Conservation (phyloP, 2,329 filamentous ascomycete species). For the Cryphonectria japonica region DNA sequence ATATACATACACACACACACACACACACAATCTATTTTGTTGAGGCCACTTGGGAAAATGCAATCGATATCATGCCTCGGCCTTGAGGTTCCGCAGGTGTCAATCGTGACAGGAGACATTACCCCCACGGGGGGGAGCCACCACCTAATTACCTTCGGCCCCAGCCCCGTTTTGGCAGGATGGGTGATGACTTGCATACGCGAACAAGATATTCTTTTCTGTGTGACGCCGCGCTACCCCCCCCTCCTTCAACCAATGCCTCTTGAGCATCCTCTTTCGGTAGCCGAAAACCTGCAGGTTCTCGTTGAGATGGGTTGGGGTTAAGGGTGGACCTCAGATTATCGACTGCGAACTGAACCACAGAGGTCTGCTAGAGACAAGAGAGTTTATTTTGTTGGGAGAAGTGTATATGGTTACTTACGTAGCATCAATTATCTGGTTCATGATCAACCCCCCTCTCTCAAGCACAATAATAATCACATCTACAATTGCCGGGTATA, state of each 20-base stretch:
- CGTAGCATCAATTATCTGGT: not conserved
- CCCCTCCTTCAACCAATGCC: slow-evolving; percentile 8
- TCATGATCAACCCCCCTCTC: not conserved
- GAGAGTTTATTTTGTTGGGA: not conserved
- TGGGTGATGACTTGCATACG: slow-evolving; percentile 24
- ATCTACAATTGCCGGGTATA: not conserved
- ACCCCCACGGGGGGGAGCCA: slow-evolving; percentile 3
- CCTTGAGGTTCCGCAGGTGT: not conserved
- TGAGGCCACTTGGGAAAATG: slow-evolving; percentile 9
- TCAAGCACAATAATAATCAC: not conserved
- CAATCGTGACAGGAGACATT: slow-evolving; percentile 5
- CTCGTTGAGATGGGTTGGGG: not conserved
- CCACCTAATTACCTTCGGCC: slow-evolving; percentile 14
- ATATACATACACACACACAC: not conserved
- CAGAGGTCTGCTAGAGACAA: not conserved
- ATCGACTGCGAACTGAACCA: not conserved
- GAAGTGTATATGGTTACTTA: not conserved
- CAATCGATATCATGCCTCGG: not conserved
- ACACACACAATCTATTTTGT: not conserved
- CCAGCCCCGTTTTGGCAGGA: slow-evolving; percentile 22
- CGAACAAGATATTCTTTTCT: not conserved
- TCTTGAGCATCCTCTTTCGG: slow-evolving; percentile 23
- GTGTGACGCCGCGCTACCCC: slow-evolving; percentile 16
- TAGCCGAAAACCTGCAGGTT: slow-evolving; percentile 17
- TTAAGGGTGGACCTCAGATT: not conserved